These are phyloP conservation scores for Brasenia schreberi DNA, from an alignment of 164 flowering plant species.

Conservation along the genomic window DNA sequence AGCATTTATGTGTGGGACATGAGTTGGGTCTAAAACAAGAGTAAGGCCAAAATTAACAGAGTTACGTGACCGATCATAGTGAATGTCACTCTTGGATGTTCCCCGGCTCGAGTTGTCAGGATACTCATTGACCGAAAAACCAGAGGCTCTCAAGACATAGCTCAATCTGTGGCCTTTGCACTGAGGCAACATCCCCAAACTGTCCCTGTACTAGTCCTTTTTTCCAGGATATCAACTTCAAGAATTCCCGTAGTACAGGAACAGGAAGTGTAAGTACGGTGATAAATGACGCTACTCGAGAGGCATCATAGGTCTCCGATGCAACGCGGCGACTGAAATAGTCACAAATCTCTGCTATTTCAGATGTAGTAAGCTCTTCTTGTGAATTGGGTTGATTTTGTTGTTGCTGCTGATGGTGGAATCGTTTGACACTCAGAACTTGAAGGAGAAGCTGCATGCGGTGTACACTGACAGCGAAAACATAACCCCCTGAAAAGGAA, in stretches of 20 bases:
- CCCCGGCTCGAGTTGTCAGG: conserved; percentile 22
- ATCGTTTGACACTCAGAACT: conserved; percentile 88
- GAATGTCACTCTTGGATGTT: conserved; percentile 76
- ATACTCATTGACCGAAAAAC: conserved; percentile 29
- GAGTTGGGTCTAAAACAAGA: conserved; percentile 84
- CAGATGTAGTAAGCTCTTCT: conserved; percentile 73
- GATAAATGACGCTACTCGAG: conserved; percentile 98
- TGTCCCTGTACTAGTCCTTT: conserved; percentile 35
- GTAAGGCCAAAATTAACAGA: conserved; percentile 87
- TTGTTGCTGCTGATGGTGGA: conserved; percentile 81
- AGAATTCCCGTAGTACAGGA: conserved; percentile 81
- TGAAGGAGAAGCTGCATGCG: conserved; percentile 96
- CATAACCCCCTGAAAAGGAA: conserved; percentile 68
- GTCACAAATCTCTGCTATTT: conserved; percentile 89
- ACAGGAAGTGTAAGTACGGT: conserved; percentile 92
- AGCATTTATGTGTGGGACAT: conserved; percentile 79
- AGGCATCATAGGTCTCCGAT: conserved; percentile 97
- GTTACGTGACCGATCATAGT: conserved; percentile 66
- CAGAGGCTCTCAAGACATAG: conserved; percentile 85
- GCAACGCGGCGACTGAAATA: conserved; percentile 98
- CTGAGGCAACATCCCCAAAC: conserved; percentile 57
- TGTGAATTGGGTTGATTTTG: conserved; percentile 48
- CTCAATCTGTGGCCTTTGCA: conserved; percentile 81
- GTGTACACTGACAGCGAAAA: conserved; percentile 96
- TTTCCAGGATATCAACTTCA: conserved; percentile 97